These are phyloP conservation scores for Monosporascus ibericus DNA, from an alignment of 2,329 filamentous ascomycete genomes.

Conservation along the genomic window DNA sequence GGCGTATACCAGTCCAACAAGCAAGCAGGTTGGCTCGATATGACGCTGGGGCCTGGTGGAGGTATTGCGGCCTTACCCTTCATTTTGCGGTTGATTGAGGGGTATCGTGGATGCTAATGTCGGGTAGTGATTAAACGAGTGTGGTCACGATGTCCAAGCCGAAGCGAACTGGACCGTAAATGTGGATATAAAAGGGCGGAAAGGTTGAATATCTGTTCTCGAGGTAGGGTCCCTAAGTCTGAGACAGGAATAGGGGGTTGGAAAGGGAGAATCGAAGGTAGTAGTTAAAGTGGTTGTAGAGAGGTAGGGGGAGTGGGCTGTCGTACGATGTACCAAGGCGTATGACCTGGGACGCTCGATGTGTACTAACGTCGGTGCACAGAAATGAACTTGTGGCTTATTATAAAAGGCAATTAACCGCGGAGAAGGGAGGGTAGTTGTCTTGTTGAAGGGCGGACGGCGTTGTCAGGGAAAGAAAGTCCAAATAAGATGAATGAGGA, in stretches of 20 bases:
- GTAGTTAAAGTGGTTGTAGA: not conserved
- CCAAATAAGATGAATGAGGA: not conserved
- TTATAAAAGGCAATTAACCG: not conserved
- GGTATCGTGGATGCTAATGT: constrained; percentile 8
- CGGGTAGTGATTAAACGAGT: constrained; percentile 16
- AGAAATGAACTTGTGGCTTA: not conserved
- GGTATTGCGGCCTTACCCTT: constrained; percentile 32
- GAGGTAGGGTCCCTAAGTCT: not conserved
- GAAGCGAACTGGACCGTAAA: not conserved
- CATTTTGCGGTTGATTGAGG: constrained; percentile 22
- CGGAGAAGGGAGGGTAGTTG: not conserved
- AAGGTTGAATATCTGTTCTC: not conserved
- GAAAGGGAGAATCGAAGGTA: not conserved
- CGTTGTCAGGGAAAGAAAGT: not conserved
- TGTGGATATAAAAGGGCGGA: not conserved
- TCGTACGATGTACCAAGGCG: not conserved
- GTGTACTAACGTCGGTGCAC: not conserved
- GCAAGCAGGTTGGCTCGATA: constrained; percentile 11
- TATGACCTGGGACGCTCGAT: not conserved
- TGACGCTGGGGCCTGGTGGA: not conserved
- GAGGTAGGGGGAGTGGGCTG: not conserved
- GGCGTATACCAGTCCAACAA: not conserved
- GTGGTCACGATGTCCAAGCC: not conserved
- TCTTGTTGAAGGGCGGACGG: not conserved
- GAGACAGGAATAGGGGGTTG: not conserved